Evolutionary conservation across 1,284 basidiomycete species (phyloP).

Genomic region (Trametes hirsuta): DNA sequence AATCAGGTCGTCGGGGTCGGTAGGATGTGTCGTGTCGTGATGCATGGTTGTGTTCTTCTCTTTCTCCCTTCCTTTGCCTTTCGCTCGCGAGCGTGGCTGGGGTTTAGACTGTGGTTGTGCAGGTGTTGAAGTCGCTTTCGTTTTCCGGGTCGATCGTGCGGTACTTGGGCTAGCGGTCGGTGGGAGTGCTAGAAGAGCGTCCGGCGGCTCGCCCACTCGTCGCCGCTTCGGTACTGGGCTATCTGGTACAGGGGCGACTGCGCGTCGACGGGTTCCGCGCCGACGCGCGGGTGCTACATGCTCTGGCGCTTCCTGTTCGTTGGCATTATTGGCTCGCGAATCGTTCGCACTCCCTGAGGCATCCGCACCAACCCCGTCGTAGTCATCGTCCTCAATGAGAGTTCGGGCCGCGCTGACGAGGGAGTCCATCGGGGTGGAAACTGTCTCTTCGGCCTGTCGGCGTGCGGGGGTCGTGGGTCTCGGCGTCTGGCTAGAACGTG

Average conservation of each 20-base stretch:
- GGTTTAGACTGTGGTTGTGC: neutral
- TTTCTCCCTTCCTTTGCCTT: conserved; percentile 15
- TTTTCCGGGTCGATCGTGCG: neutral
- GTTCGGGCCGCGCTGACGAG: conserved; percentile 61
- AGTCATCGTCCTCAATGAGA: conserved; percentile 51
- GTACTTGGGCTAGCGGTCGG: conserved; percentile 1
- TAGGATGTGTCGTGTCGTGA: neutral
- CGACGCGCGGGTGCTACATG: conserved; percentile 3
- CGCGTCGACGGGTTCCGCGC: conserved; percentile 21
- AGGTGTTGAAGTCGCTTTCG: neutral
- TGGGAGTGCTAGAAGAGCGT: neutral
- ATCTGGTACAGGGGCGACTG: conserved; percentile 19
- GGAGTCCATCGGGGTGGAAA: conserved; percentile 49
- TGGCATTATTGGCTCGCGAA: neutral
- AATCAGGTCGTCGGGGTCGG: neutral
- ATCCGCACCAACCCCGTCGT: conserved; percentile 30
- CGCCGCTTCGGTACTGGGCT: conserved; percentile 33
- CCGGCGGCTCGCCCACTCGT: conserved; percentile 13
- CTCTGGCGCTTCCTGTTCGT: neutral
- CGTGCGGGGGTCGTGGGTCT: conserved; percentile 11
- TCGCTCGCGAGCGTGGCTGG: neutral
- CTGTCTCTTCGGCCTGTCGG: neutral
- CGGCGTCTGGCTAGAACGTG: neutral
- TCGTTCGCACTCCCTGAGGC: conserved; percentile 7
- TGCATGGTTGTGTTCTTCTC: neutral